Evolutionary conservation across 805 yeast genomes (phyloP), one percentile per base, ranked within the genome.

Genomic region (Wickerhamomyces chaumierensis): DNA sequence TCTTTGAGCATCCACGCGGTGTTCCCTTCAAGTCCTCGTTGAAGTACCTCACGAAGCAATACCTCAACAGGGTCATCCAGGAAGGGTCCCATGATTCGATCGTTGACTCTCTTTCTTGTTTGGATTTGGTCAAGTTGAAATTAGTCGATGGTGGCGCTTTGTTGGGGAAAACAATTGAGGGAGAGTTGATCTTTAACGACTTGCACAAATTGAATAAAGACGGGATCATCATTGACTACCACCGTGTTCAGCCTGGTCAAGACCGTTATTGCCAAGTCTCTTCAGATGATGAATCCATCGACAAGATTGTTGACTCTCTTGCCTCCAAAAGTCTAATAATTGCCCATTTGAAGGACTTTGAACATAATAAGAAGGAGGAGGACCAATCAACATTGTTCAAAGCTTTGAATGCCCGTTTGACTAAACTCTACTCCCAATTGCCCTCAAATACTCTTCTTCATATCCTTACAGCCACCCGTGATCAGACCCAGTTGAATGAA

Each of bases 101-200:
- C 4, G 95, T 85, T 53, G 98, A 90, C 54, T 81, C 95, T 12
- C 56, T 56, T 21, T 78, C 95, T 1, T 84, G 95, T 53, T 63
- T 88, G 51, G 86, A 84, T 37, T 67, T 90, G 36, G 73, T 83
- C 2, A 77, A 82, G 48, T 48, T 76, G 46, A 87, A 88, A 52
- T 57, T 87, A 13, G 57, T 65, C 4, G 75, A 78, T 40, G n/a
- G n/a, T n/a, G 96, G 96, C 1, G 53, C 60, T 5, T 59, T 66
- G 3, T 81, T 71, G 57, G 97, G 97, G 0, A 61, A 62, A 40
- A 61, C 61, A 4, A 46, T 64, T 9, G 58, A 60, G 36, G 68
- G 68, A 2, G 66, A 63, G 36, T 60, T 66, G 17, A 51, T 74
- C 4, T 70, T 66, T 43, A 56, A 60, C 6, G 61, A 63, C 33